Conservation (phyloP, 176 grass and related monocot species). For the Paspalum notatum region DNA sequence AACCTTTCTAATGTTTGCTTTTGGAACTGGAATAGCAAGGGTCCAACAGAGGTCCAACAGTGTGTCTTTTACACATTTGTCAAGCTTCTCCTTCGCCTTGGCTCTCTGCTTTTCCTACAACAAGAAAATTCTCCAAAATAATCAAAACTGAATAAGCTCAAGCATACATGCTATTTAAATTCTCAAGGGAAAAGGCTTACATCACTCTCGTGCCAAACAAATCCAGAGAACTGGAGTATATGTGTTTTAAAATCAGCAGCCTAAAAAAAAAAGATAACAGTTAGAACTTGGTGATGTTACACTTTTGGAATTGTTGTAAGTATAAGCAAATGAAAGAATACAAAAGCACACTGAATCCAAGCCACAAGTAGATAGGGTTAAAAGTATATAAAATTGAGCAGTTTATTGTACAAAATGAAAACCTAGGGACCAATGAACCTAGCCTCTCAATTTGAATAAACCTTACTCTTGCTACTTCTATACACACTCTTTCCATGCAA, state of each 20-base stretch:
- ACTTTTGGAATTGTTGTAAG: conserved; percentile 12
- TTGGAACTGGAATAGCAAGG: conserved; percentile 81
- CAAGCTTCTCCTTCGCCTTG: conserved; percentile 97
- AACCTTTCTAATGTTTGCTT: conserved; percentile 84
- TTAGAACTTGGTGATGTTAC: conserved; percentile 13
- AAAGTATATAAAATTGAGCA: conserved; percentile 33
- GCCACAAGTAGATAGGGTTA: not conserved
- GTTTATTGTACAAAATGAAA: conserved; percentile 29
- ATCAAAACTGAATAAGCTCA: conserved; percentile 18
- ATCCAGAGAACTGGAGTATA: conserved; percentile 78
- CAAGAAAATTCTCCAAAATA: conserved; percentile 37
- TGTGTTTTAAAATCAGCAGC: conserved; percentile 62
- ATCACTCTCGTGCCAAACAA: conserved; percentile 78
- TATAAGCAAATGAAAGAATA: conserved; percentile 28
- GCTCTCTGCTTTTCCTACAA: conserved; percentile 95
- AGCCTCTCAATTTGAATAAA: not conserved
- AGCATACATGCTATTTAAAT: conserved; percentile 13
- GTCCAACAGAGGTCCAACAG: conserved; percentile 85
- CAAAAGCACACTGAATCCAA: conserved; percentile 28
- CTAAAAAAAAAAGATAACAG: conserved; percentile 53
- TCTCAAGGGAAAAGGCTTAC: conserved; percentile 49
- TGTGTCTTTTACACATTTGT: conserved; percentile 86
- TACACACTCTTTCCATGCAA: not conserved
- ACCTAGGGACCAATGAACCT: conserved; percentile 20
- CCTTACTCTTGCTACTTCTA: conserved; percentile 23